phyloP scores from a whole-genome alignment of 2,329 filamentous ascomycete genomes.

The Passalora sequoiae region DNA sequence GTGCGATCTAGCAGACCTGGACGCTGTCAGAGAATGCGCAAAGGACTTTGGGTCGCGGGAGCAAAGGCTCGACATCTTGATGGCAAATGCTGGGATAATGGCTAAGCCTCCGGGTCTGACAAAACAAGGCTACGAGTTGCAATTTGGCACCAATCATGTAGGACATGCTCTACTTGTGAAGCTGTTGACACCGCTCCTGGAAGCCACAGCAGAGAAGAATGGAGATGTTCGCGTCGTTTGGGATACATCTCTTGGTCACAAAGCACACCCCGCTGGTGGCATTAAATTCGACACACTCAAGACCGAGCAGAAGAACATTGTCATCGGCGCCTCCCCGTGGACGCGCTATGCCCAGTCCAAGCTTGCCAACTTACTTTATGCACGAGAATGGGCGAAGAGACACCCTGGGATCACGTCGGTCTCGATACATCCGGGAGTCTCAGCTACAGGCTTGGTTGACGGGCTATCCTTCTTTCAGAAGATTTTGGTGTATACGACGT shows the following conservation, averaged over 20 bases:
- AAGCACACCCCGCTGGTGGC: slow-evolving; percentile 14
- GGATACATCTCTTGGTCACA: slow-evolving; percentile 27
- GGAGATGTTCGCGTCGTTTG: slow-evolving; percentile 31
- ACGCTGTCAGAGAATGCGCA: slow-evolving; percentile 22
- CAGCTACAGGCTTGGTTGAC: slow-evolving; percentile 42
- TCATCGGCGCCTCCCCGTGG: slow-evolving; percentile 10
- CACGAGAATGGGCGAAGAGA: slow-evolving; percentile 38
- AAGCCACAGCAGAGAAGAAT: slow-evolving; percentile 21
- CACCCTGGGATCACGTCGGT: slow-evolving; percentile 45
- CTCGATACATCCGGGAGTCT: slow-evolving; percentile 47
- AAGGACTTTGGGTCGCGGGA: slow-evolving; percentile 16
- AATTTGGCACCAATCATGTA: slow-evolving; percentile 34
- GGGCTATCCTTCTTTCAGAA: slow-evolving; percentile 9
- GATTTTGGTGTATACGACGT: slow-evolving; percentile 12
- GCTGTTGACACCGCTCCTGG: slow-evolving; percentile 26
- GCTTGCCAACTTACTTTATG: slow-evolving; percentile 48
- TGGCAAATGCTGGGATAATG: slow-evolving; percentile 26
- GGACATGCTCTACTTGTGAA: slow-evolving; percentile 33
- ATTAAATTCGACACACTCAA: slow-evolving; percentile 30
- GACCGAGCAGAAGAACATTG: slow-evolving; percentile 18
- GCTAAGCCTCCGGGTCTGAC: slow-evolving; percentile 20
- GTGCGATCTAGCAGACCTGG: slow-evolving; percentile 27
- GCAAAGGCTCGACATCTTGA: slow-evolving; percentile 22
- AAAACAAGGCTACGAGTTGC: slow-evolving; percentile 32
- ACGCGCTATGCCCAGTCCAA: slow-evolving; percentile 47